Base-by-base conservation (phyloP, 345 rosid species). In the Arabis hirsuta region DNA sequence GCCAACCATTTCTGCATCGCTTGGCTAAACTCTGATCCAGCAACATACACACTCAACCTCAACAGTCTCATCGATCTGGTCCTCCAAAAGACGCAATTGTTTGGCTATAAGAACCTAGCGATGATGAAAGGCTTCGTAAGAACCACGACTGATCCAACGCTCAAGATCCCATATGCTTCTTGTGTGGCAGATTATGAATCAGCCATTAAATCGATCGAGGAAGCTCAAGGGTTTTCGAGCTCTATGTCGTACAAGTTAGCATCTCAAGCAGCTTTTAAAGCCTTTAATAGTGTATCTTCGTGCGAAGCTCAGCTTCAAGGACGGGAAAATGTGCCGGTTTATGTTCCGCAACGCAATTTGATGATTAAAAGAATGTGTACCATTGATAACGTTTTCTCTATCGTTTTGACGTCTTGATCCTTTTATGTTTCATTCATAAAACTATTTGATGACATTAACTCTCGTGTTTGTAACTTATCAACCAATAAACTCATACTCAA, bases 91-190 rank as follows among this genome's bases (percentile, higher is more conserved):
- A 66, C 73, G 1, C 8, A 59, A 9, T n/a, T 51, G 41, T n/a
- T 66, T 0, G 78, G 12, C 39, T 32, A 29, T 2, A 67, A 67
- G 24, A 74, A 59, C 12, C 67, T 67, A 59, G 55, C 39, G 5
- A 32, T 3, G 34, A 67, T 51, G 54, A 59, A 66, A 74, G 67
- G 67, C 38, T 43, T 67, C 14, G 47, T 10, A 4, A 66, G 73
- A 51, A 52, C 67, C 62, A 58, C 61, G 11, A 50, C 54, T 48
- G 78, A 74, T 66, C 73, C 47, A 8, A 42, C 4, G n/a, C 78
- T 66, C 12, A 67, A 59, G 14, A 5, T 3, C 11, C 47, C 72
- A 3, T 73, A 65, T n/a, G 51, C 20, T 1, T 13, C 38, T 22
- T 73, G 78, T 19, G 45, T 66, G 9, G 20, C 2, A 31, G 11